phyloP scores from a whole-genome alignment of 257 asterid genomes.

The Paulownia fortunei region DNA sequence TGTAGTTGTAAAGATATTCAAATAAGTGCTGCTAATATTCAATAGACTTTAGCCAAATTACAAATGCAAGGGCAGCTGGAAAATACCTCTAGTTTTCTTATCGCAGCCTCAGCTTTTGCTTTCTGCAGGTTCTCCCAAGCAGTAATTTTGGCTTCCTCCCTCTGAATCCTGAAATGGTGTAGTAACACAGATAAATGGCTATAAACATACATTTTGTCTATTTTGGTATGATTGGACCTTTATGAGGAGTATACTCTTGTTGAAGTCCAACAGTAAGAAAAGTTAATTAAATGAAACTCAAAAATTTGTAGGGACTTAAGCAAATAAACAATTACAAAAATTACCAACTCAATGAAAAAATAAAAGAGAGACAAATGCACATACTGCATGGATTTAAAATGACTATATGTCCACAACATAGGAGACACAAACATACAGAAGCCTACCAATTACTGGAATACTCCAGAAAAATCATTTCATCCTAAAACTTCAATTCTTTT shows the following conservation, averaged over 20 bases:
- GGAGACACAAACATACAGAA: background rate
- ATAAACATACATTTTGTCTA: background rate
- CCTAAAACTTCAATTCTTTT: too few species aligned
- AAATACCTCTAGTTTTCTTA: slow-evolving; percentile 74
- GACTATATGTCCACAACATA: background rate
- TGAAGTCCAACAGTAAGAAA: background rate
- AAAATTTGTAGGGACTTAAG: background rate
- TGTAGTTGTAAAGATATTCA: background rate
- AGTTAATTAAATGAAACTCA: background rate
- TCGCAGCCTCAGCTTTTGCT: slow-evolving; percentile 85
- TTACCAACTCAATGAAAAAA: background rate
- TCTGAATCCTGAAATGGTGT: slow-evolving; percentile 49
- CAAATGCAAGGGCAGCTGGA: slow-evolving; percentile 2
- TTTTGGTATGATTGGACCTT: background rate
- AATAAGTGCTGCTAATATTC: background rate
- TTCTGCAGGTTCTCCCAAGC: slow-evolving; percentile 90
- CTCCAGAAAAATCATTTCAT: background rate
- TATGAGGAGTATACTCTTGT: background rate
- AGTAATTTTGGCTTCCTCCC: slow-evolving; percentile 74
- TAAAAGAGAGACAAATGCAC: background rate
- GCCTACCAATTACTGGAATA: background rate
- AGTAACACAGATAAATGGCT: slow-evolving; percentile 4
- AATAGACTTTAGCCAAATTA: background rate
- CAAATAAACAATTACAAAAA: background rate
- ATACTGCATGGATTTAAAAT: background rate